Conservation (phyloP, 495 filamentous ascomycete species). For the Aspergillus diversus region DNA sequence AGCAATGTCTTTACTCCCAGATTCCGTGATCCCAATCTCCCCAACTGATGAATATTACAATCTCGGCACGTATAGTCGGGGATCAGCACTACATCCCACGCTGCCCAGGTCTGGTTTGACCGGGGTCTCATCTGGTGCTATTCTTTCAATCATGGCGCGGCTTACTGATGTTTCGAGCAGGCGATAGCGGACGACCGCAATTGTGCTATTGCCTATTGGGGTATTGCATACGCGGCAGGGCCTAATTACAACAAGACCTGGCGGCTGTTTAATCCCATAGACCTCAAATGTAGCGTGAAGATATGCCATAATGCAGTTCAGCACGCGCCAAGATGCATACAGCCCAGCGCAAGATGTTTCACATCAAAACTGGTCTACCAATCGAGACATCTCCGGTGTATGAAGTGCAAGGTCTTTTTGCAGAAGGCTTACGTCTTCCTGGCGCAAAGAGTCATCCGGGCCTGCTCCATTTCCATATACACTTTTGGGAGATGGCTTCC, state of each 20-base stretch:
- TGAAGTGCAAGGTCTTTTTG: slow-evolving; percentile 56
- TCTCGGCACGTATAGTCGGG: slow-evolving; percentile 54
- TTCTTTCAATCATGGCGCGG: slow-evolving; percentile 68
- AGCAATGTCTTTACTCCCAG: too few species aligned
- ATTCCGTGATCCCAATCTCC: too few species aligned
- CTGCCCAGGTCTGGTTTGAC: slow-evolving; percentile 63
- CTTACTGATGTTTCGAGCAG: slow-evolving; percentile 59
- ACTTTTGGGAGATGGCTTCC: slow-evolving; percentile 69
- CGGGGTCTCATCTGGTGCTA: slow-evolving; percentile 66
- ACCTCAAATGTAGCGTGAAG: slow-evolving; percentile 45
- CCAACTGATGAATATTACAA: slow-evolving; percentile 51
- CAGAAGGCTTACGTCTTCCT: slow-evolving; percentile 46
- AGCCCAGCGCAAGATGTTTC: slow-evolving; percentile 64
- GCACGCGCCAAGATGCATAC: slow-evolving; percentile 66
- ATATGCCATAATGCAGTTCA: slow-evolving; percentile 45
- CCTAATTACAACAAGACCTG: slow-evolving; percentile 75
- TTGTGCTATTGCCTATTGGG: slow-evolving; percentile 68
- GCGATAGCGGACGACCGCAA: slow-evolving; percentile 54
- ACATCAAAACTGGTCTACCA: slow-evolving; percentile 58
- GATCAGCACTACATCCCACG: slow-evolving; percentile 47
- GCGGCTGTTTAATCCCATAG: slow-evolving; percentile 58
- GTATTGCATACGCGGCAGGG: slow-evolving; percentile 61
- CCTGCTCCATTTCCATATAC: slow-evolving; percentile 67
- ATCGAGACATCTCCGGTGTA: slow-evolving; percentile 52
- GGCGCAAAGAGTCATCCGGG: slow-evolving; percentile 54